Percentiles rank a stretch among this genome's conserved stretches.
Evolutionary conservation across 768 basidiomycete species (phyloP).

Genomic region (Tulasnella sp.): DNA sequence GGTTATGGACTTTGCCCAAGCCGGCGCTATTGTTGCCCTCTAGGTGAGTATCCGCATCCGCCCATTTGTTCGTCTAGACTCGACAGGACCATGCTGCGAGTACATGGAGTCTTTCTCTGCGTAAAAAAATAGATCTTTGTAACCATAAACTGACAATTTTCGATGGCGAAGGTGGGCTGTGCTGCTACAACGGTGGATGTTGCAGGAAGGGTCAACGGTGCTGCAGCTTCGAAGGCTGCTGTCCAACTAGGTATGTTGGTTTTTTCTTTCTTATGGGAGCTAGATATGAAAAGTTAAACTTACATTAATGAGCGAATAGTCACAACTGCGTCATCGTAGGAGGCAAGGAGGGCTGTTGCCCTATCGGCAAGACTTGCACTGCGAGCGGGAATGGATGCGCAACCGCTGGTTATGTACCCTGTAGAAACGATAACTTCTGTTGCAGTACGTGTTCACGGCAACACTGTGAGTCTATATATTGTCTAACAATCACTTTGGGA

Average conservation of each 20-base stretch:
- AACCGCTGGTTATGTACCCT: constrained; percentile 3
- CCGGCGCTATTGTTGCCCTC: background rate
- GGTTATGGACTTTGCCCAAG: constrained; percentile 12
- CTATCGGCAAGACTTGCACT: background rate
- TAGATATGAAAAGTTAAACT: background rate
- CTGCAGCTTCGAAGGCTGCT: background rate
- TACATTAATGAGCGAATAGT: background rate
- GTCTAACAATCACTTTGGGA: background rate
- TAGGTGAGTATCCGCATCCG: background rate
- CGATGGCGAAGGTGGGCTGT: constrained; percentile 5
- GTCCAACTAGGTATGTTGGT: background rate
- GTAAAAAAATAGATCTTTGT: background rate
- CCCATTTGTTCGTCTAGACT: background rate
- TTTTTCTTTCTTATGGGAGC: background rate
- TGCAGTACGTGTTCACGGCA: background rate
- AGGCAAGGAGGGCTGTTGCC: constrained; percentile 15
- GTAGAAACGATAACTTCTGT: constrained; percentile 12
- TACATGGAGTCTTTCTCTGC: background rate
- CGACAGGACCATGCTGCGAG: too few relatives aligned
- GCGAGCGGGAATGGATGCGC: background rate
- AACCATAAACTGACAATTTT: background rate
- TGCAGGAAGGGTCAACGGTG: constrained; percentile 1
- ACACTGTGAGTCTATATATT: background rate
- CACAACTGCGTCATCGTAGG: constrained; percentile 12
- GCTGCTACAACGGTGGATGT: constrained; percentile 9